These are phyloP conservation scores for Lactuca saligna DNA, from an alignment of 129 eudicot species.

Conservation along the genomic window DNA sequence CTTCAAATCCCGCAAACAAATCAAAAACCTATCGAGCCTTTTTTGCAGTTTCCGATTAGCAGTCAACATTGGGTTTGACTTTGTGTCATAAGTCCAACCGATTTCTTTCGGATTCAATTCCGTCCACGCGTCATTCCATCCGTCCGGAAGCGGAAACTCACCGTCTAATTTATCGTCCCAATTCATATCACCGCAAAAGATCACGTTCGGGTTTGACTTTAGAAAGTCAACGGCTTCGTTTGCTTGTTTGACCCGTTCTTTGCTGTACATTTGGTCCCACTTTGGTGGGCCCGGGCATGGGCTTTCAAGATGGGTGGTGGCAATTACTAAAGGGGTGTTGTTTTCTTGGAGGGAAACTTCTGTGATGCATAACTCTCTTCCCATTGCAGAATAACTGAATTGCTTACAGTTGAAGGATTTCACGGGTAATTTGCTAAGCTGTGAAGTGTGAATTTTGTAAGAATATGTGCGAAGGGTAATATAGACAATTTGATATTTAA, in stretches of 20 bases:
- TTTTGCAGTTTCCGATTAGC: conserved; percentile 75
- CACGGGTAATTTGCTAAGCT: conserved; percentile 64
- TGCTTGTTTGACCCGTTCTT: conserved; percentile 85
- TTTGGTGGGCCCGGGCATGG: conserved; percentile 89
- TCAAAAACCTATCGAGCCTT: conserved; percentile 62
- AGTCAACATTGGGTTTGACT: conserved; percentile 74
- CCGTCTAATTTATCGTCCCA: conserved; percentile 96
- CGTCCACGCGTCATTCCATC: conserved; percentile 88
- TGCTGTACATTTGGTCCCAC: conserved; percentile 94
- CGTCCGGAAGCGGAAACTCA: conserved; percentile 59
- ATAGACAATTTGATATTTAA: background rate
- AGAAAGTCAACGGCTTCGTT: conserved; percentile 70
- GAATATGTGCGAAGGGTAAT: background rate
- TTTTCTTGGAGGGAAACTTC: conserved; percentile 45
- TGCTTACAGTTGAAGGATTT: conserved; percentile 60
- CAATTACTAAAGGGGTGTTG: conserved; percentile 49
- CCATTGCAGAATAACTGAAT: conserved; percentile 72
- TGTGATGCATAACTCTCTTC: conserved; percentile 69
- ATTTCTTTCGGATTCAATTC: conserved; percentile 53
- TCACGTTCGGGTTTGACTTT: conserved; percentile 46
- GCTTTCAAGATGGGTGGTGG: conserved; percentile 88
- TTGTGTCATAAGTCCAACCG: conserved; percentile 90
- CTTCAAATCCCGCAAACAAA: conserved; percentile 59
- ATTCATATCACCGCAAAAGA: conserved; percentile 91
- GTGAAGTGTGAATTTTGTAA: conserved; percentile 44